Evolutionary conservation across 2,329 filamentous ascomycete species (phyloP), one percentile per base, ranked within the genome.

Genomic region (Xylariaceae sp.): DNA sequence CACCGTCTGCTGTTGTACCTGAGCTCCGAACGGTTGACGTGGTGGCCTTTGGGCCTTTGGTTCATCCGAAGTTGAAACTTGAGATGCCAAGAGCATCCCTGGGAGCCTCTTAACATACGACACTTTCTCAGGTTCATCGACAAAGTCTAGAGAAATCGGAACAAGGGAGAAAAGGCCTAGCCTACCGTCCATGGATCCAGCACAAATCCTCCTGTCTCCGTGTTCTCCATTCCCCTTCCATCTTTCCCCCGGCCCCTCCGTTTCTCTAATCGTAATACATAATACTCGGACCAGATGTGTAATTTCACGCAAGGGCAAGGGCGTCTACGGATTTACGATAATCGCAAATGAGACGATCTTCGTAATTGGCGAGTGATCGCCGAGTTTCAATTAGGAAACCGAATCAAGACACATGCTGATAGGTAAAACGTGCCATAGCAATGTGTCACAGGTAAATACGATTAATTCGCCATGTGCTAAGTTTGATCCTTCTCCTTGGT

Each of bases 1-100:
- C 16, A 64, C 62, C 9, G 63, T 61, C 12, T 67, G 63, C 39
- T 65, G 63, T 41, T 65, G 63, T 41, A 59, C 54, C 2, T 65
- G 48, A 61, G 16, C 9, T 9, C 22, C 3, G 10, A 26, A 26
- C 26, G 26, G 26, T n/a, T n/a, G n/a, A n/a, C n/a, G n/a, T n/a
- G n/a, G n/a, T 8, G 8, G 26, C 26, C 8, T 8, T 26, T 4
- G 5, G 26, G 8, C 26, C 26, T 26, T 8, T 5, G 26, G 26
- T 26, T 26, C 26, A 8, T 26, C 26, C 4, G 8, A 26, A 26
- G 8, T 26, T 4, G 26, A 8, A 26, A 26, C 8, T 26, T 26
- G 26, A 26, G 26, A 26, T 26, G 8, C 4, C 26, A 26, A 26
- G 26, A n/a, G n/a, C n/a, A n/a, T n/a, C n/a, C n/a, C n/a, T n/a